A percentile compares a stretch with the other conserved stretches of the same genome.
Conservation (phyloP, 257 asterid genomes). For the Nicotiana noctiflora region DNA sequence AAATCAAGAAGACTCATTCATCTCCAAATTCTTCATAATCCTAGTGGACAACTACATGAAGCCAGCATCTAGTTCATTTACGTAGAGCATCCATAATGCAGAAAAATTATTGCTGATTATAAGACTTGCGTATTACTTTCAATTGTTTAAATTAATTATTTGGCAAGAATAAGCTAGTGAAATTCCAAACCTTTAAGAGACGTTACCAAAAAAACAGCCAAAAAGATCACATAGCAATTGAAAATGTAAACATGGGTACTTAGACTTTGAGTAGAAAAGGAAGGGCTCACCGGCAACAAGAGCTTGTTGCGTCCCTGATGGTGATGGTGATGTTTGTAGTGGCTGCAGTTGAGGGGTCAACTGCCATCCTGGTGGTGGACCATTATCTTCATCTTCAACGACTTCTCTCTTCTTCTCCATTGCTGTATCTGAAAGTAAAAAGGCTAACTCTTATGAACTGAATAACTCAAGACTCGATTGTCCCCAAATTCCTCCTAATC, state of each 20-base stretch:
- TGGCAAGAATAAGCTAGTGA: not conserved
- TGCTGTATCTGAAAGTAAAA: slow-evolving; percentile 27
- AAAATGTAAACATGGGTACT: not conserved
- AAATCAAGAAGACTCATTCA: not conserved
- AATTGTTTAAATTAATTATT: not conserved
- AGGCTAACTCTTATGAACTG: slow-evolving; percentile 17
- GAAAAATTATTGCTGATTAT: not conserved
- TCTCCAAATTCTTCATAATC: not conserved
- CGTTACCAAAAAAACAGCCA: not conserved
- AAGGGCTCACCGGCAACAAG: slow-evolving; percentile 35
- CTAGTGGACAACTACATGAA: not conserved
- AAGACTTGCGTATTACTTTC: not conserved
- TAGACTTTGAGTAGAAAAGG: not conserved
- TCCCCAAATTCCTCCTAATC: not conserved
- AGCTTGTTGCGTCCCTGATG: slow-evolving; percentile 26
- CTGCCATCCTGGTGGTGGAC: slow-evolving; percentile 77
- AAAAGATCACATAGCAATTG: not conserved
- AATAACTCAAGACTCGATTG: slow-evolving; percentile 6
- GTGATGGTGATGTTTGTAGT: slow-evolving; percentile 31
- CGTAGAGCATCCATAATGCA: not conserved
- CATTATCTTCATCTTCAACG: slow-evolving; percentile 37
- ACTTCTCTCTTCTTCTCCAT: slow-evolving; percentile 34
- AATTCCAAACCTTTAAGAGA: not conserved
- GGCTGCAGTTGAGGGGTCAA: slow-evolving; percentile 27
- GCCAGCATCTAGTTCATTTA: not conserved